These are phyloP conservation scores for Cutaneotrichosporon sp. DNA, from an alignment of 1,284 basidiomycete genomes.

Conservation along the genomic window DNA sequence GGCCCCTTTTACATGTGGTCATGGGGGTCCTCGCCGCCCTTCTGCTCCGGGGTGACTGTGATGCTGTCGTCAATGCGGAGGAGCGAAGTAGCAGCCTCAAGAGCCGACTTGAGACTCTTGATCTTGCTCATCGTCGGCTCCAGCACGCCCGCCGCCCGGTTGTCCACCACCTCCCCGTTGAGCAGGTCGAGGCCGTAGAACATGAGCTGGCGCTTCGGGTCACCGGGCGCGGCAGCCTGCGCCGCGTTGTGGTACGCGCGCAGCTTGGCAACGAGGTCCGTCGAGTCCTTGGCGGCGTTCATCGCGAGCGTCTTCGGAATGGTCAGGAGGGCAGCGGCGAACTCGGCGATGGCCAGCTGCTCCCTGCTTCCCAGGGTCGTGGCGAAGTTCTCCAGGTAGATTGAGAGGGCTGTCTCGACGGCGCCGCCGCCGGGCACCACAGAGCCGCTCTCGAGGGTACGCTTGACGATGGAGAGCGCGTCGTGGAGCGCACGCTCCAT, in stretches of 20 bases:
- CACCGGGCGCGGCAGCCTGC: conserved; percentile 80
- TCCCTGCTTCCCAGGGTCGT: conserved; percentile 95
- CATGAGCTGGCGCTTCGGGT: conserved; percentile 91
- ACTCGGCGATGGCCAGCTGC: conserved; percentile 97
- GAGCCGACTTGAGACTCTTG: conserved; percentile 89
- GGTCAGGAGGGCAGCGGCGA: conserved; percentile 84
- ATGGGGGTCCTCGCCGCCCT: conserved; percentile 63
- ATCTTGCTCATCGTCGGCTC: conserved; percentile 98
- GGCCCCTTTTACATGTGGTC: conserved; percentile 46
- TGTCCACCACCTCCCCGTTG: conserved; percentile 92
- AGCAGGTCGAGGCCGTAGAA: conserved; percentile 94
- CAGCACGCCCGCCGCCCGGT: conserved; percentile 84
- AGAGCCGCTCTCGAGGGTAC: conserved; percentile 90
- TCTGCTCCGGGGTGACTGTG: conserved; percentile 58
- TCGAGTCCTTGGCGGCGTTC: conserved; percentile 98
- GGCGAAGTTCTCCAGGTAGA: conserved; percentile 99
- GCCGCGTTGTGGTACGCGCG: conserved; percentile 96
- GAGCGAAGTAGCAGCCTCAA: conserved; percentile 92
- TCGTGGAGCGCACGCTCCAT: conserved; percentile 98
- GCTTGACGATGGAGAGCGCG: conserved; percentile 90
- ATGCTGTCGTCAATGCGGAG: conserved; percentile 84
- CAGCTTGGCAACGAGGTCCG: conserved; percentile 93
- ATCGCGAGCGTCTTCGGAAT: conserved; percentile 97
- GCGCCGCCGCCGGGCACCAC: conserved; percentile 98
- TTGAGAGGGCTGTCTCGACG: conserved; percentile 92